Base-by-base conservation (phyloP, 805 yeast genomes). In the Candida chilensis region DNA sequence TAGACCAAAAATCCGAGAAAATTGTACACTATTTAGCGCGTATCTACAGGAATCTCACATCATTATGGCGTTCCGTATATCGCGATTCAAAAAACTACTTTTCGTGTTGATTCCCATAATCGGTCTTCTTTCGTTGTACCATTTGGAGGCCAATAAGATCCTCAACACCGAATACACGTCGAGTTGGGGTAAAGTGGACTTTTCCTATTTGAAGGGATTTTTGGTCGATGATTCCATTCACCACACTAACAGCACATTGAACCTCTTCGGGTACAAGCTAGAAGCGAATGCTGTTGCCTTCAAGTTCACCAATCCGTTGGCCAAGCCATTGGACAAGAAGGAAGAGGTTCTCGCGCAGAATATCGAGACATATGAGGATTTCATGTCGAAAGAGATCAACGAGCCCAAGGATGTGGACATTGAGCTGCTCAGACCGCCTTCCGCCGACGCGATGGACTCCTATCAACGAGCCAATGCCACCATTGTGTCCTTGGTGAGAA, bases 401-500 rank as follows among this genome's bases (percentile, higher is more conserved):
- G 78, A 72, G 40, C 84, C 84, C 1, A 64, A 62, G 34, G 57
- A 53, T 4, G 45, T 14, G 16, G 15, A 24, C 15, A 17, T 27
- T 6, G 5, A 7, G 14, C 32, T 37, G 7, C 37, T 37, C 7
- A 31, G 34, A 16, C 18, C 31, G 8, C 30, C 25, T 11, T 17
- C 35, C 2, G 31, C 17, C 1, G 43, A 37, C 5, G 53, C 52
- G 14, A 24, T 42, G 10, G 41, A 33, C 18, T 28, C 24, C 3
- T 61, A 58, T 38, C 39, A 55, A 16, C 50, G 58, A n/a, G 88
- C 80, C 5, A 82, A 76, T 44, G 95, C 95, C 3, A 81, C 94
- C 1, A 64, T 85, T 29, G 45, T 81, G 12, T 72, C 84, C 3
- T 57, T 85, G 32, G 92, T 79, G n/a, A 60, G 87, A 36, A 82